Conservation (phyloP, 345 rosid genomes). For the Theobroma cacao region DNA sequence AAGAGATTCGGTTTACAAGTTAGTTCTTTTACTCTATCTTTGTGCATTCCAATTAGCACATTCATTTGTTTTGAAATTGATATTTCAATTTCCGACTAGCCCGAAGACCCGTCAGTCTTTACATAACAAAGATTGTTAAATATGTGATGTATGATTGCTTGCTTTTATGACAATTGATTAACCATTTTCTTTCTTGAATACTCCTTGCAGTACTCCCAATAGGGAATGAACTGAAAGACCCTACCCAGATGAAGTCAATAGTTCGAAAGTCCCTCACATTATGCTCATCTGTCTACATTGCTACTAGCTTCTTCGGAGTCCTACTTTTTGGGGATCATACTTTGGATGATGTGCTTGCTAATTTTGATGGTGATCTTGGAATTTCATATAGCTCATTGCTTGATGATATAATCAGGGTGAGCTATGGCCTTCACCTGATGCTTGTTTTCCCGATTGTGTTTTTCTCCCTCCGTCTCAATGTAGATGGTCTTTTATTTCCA, state of each 20-base stretch:
- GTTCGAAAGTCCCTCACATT: slow-evolving; percentile 50
- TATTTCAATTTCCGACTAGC: neutral
- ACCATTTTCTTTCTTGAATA: neutral
- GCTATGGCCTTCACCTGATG: slow-evolving; percentile 74
- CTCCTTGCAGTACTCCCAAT: slow-evolving; percentile 61
- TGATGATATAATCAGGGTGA: slow-evolving; percentile 55
- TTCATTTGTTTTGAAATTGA: neutral
- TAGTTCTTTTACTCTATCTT: neutral
- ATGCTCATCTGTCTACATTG: slow-evolving; percentile 55
- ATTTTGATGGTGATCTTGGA: slow-evolving; percentile 69
- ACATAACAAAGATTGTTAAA: neutral
- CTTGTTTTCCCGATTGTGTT: slow-evolving; percentile 70
- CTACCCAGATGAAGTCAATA: slow-evolving; percentile 55
- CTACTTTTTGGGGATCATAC: slow-evolving; percentile 64
- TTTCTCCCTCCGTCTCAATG: slow-evolving; percentile 62
- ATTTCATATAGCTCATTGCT: slow-evolving; percentile 56
- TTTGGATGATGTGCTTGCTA: slow-evolving; percentile 64
- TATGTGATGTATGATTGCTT: neutral
- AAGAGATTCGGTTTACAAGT: neutral
- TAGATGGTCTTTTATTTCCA: slow-evolving; percentile 66
- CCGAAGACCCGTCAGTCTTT: neutral
- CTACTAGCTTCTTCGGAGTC: slow-evolving; percentile 68
- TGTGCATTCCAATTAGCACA: neutral
- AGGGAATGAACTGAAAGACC: slow-evolving; percentile 59
- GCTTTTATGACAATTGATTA: neutral